Evolutionary conservation across 1,139 yeast genomes (phyloP), one percentile per base, ranked within the genome.

Genomic region (Diutina rugosa): DNA sequence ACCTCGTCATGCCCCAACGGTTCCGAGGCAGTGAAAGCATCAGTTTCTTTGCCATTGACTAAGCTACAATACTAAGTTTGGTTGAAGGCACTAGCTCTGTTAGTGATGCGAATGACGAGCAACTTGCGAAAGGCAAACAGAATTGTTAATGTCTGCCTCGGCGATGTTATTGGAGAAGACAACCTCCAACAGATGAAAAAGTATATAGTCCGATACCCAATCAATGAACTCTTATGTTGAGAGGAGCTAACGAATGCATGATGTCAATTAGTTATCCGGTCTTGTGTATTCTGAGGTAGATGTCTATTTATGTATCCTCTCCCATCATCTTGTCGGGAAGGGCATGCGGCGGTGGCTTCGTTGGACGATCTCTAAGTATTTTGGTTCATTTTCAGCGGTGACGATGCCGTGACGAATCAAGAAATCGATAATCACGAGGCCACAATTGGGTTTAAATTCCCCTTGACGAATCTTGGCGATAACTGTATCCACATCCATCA

Each of bases 391-490:
- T 52, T 80, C 85, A 0, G 84, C 73, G 0, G 82, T 78, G 29
- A 90, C 66, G 45, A 76, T 65, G 1, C 97, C 96, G 64, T 87
- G 93, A 62, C 99, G 81, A 28, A 91, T 78, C 60, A 93, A 73
- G 63, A 93, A 93, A 64, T 93, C 98, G 29, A 90, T 74, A 48
- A 87, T 76, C 2, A 91, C 85, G 55, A 87, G 69, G 0, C 86
- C 96, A 69, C 97, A 87, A 63, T 93, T 93, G 51, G 96, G 96
- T 68, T 93, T 93, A 72, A 93, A 93, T 61, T 84, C 80, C 0
- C 81, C 82, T 0, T 67, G 66, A 8, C 65, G 64, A 32, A 91
- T 64, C 28, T 79, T 74, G 30, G 65, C 60, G 45, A 77, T 60
- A 0, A 89, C 80, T 60, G 87, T 84, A 9, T 77, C 81, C 1